phyloP scores from a whole-genome alignment of 306 rosid genomes.

The Notholithocarpus densiflorus region DNA sequence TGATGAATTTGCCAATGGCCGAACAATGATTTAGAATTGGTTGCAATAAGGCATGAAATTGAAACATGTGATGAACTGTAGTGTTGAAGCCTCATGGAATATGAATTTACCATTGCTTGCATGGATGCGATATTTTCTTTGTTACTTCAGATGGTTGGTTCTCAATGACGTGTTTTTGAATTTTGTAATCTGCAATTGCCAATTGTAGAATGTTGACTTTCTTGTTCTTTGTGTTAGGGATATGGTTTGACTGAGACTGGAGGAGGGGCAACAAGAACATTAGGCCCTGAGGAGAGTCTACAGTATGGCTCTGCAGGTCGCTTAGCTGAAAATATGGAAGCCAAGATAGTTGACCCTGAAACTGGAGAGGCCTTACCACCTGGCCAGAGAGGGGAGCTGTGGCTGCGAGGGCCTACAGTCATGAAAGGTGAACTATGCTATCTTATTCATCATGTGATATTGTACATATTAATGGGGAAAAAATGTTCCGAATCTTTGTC shows the following conservation, averaged over 20 bases:
- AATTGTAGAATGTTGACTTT: not conserved
- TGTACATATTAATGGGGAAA: too few species aligned
- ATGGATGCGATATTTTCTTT: too few species aligned
- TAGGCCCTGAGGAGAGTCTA: slow-evolving; percentile 57
- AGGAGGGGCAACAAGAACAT: slow-evolving; percentile 52
- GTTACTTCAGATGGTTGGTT: too few species aligned
- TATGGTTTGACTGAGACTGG: slow-evolving; percentile 83
- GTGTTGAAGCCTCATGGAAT: too few species aligned
- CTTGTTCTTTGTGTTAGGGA: slow-evolving; percentile 45
- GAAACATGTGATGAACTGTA: too few species aligned
- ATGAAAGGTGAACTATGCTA: slow-evolving; percentile 54
- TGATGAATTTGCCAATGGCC: too few species aligned
- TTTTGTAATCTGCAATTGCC: too few species aligned
- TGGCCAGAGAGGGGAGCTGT: slow-evolving; percentile 70
- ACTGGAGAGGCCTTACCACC: slow-evolving; percentile 69
- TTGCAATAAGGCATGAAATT: too few species aligned
- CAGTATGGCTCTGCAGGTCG: slow-evolving; percentile 71
- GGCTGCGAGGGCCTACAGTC: slow-evolving; percentile 80
- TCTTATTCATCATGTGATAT: not conserved
- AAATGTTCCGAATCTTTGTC: too few species aligned
- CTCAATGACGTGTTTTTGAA: too few species aligned
- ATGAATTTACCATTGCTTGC: too few species aligned
- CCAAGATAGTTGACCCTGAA: slow-evolving; percentile 74
- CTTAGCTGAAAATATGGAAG: slow-evolving; percentile 66
- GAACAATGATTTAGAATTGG: too few species aligned